Conservation (phyloP, 2,329 filamentous ascomycete genomes). For the Aureobasidium mangrovei region DNA sequence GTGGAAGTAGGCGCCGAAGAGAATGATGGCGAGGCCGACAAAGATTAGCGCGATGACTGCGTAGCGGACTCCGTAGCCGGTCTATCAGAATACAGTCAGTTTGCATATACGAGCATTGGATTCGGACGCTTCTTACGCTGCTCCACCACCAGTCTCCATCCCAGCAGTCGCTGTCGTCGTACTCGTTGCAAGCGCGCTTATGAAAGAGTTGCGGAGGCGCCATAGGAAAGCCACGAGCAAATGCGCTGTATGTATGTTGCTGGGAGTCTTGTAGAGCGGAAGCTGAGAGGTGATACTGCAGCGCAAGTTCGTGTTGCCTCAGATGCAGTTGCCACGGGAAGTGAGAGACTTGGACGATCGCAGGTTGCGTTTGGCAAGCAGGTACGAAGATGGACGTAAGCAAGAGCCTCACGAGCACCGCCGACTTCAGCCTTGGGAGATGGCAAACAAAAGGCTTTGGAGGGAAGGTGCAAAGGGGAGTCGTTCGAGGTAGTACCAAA, state of each 20-base stretch:
- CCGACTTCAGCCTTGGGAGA: no score
- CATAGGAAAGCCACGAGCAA: not conserved
- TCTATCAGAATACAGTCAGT: constrained; percentile 32
- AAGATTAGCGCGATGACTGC: constrained; percentile 56
- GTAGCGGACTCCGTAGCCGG: constrained; percentile 62
- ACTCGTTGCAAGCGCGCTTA: not conserved
- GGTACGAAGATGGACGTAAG: no score
- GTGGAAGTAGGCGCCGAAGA: constrained; percentile 61
- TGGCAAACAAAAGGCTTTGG: no score
- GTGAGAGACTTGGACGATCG: no score
- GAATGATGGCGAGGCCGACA: constrained; percentile 49
- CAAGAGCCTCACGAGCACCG: no score
- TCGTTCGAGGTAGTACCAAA: not conserved
- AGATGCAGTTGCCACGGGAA: no score
- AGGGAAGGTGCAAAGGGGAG: not conserved
- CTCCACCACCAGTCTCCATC: not conserved
- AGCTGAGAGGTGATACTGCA: not conserved
- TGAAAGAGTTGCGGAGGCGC: not conserved
- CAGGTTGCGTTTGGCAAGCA: no score
- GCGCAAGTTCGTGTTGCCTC: no score
- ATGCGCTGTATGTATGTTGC: not conserved
- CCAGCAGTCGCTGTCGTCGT: not conserved
- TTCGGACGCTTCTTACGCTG: not conserved
- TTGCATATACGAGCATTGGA: not conserved
- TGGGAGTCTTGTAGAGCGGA: not conserved